Conservation (phyloP, 2,329 filamentous ascomycete species). For the Penicillium paneum region DNA sequence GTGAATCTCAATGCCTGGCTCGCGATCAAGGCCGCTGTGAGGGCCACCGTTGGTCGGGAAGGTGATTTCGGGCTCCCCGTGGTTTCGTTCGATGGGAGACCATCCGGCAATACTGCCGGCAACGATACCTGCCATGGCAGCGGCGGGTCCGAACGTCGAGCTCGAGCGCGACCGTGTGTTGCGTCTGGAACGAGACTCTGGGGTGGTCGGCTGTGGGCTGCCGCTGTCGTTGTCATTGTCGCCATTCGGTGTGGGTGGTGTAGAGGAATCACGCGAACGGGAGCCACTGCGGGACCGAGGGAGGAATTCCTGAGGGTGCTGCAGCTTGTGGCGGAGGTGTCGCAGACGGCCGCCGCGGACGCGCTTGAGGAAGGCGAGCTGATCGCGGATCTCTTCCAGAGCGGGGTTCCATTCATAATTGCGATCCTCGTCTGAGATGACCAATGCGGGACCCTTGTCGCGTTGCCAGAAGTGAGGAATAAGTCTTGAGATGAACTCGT, state of each 20-base stretch:
- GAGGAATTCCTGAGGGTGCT: conserved; percentile 52
- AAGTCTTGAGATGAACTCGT: conserved; percentile 50
- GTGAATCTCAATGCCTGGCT: conserved; percentile 48
- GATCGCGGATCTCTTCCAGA: conserved; percentile 61
- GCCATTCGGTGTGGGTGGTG: conserved; percentile 56
- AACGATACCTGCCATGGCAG: conserved; percentile 64
- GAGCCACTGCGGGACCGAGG: conserved; percentile 45
- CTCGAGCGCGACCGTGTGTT: conserved; percentile 59
- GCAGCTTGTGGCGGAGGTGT: conserved; percentile 58
- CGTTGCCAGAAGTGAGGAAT: conserved; percentile 41
- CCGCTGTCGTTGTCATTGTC: conserved; percentile 47
- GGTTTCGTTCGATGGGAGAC: conserved; percentile 56
- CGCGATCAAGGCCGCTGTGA: conserved; percentile 40
- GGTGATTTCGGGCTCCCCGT: conserved; percentile 22
- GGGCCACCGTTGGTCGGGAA: conserved; percentile 36
- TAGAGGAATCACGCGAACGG: conserved; percentile 43
- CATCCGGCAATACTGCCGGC: conserved; percentile 64
- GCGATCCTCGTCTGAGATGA: conserved; percentile 47
- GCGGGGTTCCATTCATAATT: conserved; percentile 58
- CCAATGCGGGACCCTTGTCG: conserved; percentile 41
- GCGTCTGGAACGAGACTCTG: conserved; percentile 50
- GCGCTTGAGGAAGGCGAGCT: conserved; percentile 61
- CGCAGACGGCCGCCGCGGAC: conserved; percentile 62
- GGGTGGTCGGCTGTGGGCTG: conserved; percentile 49
- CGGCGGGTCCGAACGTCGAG: conserved; percentile 56